Percentiles rank a stretch among this genome's conserved stretches.
Evolutionary conservation across 345 rosid species (phyloP).

Genomic region (Lagerstroemia speciosa): DNA sequence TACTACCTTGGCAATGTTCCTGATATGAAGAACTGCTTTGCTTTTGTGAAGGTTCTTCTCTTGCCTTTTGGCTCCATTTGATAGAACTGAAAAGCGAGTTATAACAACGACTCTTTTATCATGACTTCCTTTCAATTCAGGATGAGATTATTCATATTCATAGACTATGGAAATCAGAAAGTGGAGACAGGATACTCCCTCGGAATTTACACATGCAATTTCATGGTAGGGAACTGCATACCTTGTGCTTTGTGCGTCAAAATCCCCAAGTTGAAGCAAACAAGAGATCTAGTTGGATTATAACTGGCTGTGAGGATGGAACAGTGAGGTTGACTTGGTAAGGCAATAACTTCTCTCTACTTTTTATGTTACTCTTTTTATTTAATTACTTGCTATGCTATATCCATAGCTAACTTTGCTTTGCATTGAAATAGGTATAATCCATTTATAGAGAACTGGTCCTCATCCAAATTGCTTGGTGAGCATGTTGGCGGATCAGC

Average conservation of each 20-base stretch:
- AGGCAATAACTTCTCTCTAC: conserved; percentile 9
- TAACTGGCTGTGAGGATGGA: conserved; percentile 98
- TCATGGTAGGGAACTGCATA: conserved; percentile 94
- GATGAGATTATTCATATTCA: conserved; percentile 77
- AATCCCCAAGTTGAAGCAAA: conserved; percentile 24
- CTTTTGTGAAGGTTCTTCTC: conserved; percentile 69
- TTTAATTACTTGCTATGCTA: background rate
- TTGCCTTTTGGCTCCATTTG: background rate
- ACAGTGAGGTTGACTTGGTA: conserved; percentile 93
- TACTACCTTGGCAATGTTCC: conserved; percentile 71
- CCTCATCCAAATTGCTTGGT: conserved; percentile 74
- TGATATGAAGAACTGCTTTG: conserved; percentile 65
- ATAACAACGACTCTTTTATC: conserved; percentile 1
- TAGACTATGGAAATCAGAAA: conserved; percentile 47
- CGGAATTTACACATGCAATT: conserved; percentile 70
- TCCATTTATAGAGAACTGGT: conserved; percentile 52
- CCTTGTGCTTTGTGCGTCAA: conserved; percentile 63
- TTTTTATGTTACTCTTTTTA: background rate
- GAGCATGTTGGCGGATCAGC: conserved; percentile 99
- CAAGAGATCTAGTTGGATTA: conserved; percentile 63
- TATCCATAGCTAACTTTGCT: background rate
- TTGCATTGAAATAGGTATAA: conserved; percentile 35
- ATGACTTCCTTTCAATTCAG: conserved; percentile 26
- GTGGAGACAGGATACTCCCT: conserved; percentile 47
- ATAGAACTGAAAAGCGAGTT: background rate